Evolutionary conservation across 2,329 filamentous ascomycete species (phyloP).

Genomic region (Neodidymelliopsis sp.): DNA sequence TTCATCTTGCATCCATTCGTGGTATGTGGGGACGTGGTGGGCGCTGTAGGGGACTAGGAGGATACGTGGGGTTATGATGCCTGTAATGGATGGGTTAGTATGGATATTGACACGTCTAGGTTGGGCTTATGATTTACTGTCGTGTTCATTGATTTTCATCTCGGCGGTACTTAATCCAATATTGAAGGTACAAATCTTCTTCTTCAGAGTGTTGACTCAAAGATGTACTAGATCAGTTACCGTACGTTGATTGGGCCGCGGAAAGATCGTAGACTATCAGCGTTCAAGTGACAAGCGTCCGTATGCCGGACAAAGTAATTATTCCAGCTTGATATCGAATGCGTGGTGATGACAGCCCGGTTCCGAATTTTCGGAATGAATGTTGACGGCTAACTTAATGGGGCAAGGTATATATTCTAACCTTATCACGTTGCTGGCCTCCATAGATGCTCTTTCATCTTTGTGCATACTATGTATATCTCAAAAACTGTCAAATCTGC

Average conservation of each 20-base stretch:
- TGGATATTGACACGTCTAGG: background rate
- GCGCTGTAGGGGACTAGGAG: conserved; percentile 84
- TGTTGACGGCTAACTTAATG: conserved; percentile 11
- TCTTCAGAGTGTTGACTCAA: background rate
- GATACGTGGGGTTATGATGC: conserved; percentile 69
- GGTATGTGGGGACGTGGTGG: conserved; percentile 83
- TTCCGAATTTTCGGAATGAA: conserved; percentile 16
- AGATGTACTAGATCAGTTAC: background rate
- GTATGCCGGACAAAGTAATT: too few relatives aligned
- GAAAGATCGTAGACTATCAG: too few relatives aligned
- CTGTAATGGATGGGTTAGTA: conserved; percentile 55
- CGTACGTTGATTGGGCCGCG: too few relatives aligned
- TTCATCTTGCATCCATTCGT: conserved; percentile 89
- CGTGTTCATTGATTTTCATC: conserved; percentile 55
- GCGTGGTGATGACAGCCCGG: background rate
- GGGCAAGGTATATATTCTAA: background rate
- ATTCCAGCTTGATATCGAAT: background rate
- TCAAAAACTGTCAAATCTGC: too few relatives aligned
- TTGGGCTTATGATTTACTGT: conserved; percentile 37
- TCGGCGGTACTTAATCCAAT: background rate
- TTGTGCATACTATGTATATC: too few relatives aligned
- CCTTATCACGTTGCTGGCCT: too few relatives aligned
- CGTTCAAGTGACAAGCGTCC: too few relatives aligned
- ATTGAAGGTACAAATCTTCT: background rate
- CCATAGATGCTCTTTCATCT: too few relatives aligned